phyloP scores from a whole-genome alignment of 2,329 filamentous ascomycete species.

The Massarina eburnea region DNA sequence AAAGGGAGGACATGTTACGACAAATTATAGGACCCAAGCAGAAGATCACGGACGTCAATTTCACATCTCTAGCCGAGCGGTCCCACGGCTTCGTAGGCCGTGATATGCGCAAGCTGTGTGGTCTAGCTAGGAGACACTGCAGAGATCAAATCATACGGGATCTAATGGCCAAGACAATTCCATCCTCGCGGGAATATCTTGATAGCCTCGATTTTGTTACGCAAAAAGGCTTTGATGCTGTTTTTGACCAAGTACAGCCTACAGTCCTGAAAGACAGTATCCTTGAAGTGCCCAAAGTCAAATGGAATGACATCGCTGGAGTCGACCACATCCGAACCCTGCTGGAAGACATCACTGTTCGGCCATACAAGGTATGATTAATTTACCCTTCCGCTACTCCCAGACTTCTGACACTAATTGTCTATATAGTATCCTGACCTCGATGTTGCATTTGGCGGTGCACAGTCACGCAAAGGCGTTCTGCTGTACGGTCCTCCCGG shows the following conservation, averaged over 20 bases:
- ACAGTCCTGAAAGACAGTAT: slow-evolving; percentile 89
- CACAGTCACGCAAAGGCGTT: slow-evolving; percentile 70
- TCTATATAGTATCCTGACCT: slow-evolving; percentile 35
- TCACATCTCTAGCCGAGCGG: slow-evolving; percentile 63
- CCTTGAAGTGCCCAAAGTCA: slow-evolving; percentile 81
- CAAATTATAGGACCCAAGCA: slow-evolving; percentile 49
- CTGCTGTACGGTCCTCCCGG: slow-evolving; percentile 90
- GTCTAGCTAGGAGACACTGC: slow-evolving; percentile 51
- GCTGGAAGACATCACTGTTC: slow-evolving; percentile 60
- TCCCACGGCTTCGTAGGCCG: slow-evolving; percentile 86
- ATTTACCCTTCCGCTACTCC: slow-evolving; percentile 40
- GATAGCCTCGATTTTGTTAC: slow-evolving; percentile 24
- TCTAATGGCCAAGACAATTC: slow-evolving; percentile 25
- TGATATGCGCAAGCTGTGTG: slow-evolving; percentile 70
- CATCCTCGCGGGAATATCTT: slow-evolving; percentile 17
- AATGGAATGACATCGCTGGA: slow-evolving; percentile 86
- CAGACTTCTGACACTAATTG: background rate
- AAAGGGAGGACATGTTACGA: slow-evolving; percentile 73
- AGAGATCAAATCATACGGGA: slow-evolving; percentile 19
- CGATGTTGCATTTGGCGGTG: slow-evolving; percentile 36
- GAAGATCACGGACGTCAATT: slow-evolving; percentile 51
- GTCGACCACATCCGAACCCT: slow-evolving; percentile 71
- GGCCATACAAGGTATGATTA: slow-evolving; percentile 57
- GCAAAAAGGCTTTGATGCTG: slow-evolving; percentile 61
- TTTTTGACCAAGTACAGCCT: slow-evolving; percentile 70